These are phyloP conservation scores for Kickxella alabastrina DNA, from an alignment of 192 early-diverging fungal genomes.

Conservation along the genomic window DNA sequence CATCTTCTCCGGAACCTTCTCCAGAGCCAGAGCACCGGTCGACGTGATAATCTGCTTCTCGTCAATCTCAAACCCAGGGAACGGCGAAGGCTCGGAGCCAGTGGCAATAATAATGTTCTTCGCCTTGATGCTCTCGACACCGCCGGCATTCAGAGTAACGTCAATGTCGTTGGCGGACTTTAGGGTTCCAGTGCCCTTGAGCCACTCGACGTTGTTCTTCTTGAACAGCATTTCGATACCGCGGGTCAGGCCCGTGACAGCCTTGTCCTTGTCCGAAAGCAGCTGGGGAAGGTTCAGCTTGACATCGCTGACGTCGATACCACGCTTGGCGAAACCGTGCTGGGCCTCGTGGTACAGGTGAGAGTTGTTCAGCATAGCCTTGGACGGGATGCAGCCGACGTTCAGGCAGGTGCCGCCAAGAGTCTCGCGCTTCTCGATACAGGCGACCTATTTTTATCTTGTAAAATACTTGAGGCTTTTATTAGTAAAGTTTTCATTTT, in stretches of 20 bases:
- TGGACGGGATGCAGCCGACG: constrained; percentile 99
- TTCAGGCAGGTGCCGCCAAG: constrained; percentile 99
- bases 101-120: constrained; percentile 99
- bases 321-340: constrained; percentile 88
- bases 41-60: constrained; percentile 95
- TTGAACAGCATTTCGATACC: constrained; percentile 95
- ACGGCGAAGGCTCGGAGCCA: constrained; percentile 88
- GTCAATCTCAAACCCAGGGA: constrained; percentile 93
- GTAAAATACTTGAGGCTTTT: not conserved
- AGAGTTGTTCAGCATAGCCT: constrained; percentile 98
- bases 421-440: constrained; percentile 91
- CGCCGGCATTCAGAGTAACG: constrained; percentile 78
- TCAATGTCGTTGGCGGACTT: constrained; percentile 73
- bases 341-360: constrained; percentile 92
- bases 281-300: constrained; percentile 81
- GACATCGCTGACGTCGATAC: constrained; percentile 86
- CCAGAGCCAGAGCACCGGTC: constrained; percentile 93
- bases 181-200: constrained; percentile 88
- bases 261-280: constrained; percentile 88
- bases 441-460: constrained; percentile 71
- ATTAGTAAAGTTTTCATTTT: not conserved
- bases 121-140: constrained; percentile 66
- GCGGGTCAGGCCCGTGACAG: constrained; percentile 81
- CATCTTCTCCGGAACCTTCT: constrained; percentile 96
- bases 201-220: constrained; percentile 96